Evolutionary conservation across 2,329 filamentous ascomycete species (phyloP).

Genomic region (Rhynchosporium graminicola): DNA sequence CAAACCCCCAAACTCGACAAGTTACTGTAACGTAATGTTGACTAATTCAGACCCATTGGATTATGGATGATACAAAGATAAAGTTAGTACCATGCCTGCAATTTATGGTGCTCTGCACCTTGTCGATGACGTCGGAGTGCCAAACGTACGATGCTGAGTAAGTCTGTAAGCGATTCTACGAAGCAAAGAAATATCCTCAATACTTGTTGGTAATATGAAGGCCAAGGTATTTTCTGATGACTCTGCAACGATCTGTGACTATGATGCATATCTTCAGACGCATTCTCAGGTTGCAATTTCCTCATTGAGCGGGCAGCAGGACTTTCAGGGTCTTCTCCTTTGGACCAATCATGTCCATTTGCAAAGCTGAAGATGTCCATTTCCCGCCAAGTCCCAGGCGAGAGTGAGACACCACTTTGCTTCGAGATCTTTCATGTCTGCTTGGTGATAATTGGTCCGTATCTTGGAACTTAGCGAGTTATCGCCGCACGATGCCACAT

Average conservation of each 20-base stretch:
- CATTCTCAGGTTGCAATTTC: not conserved
- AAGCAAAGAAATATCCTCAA: not conserved
- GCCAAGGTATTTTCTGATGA: not conserved
- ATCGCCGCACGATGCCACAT: slow-evolving; percentile 31
- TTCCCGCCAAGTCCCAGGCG: slow-evolving; percentile 4
- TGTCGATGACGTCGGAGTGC: slow-evolving; percentile 1
- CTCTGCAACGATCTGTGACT: not conserved
- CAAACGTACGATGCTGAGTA: not conserved
- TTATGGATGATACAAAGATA: no score
- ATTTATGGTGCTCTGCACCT: not conserved
- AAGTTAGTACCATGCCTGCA: not conserved
- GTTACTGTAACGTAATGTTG: not conserved
- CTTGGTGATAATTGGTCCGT: not conserved
- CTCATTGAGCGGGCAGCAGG: not conserved
- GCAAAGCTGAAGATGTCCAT: not conserved
- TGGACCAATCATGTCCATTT: not conserved
- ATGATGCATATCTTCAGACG: not conserved
- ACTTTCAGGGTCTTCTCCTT: not conserved
- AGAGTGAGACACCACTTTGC: not conserved
- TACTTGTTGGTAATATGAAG: not conserved
- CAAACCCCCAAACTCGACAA: not conserved
- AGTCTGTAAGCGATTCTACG: not conserved
- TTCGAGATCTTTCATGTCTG: not conserved
- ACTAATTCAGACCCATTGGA: not conserved
- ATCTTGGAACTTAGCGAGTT: slow-evolving; percentile 23